Evolutionary conservation across 805 yeast species (phyloP), one percentile per base, ranked within the genome.

Genomic region (Jamesozyma rosinii): DNA sequence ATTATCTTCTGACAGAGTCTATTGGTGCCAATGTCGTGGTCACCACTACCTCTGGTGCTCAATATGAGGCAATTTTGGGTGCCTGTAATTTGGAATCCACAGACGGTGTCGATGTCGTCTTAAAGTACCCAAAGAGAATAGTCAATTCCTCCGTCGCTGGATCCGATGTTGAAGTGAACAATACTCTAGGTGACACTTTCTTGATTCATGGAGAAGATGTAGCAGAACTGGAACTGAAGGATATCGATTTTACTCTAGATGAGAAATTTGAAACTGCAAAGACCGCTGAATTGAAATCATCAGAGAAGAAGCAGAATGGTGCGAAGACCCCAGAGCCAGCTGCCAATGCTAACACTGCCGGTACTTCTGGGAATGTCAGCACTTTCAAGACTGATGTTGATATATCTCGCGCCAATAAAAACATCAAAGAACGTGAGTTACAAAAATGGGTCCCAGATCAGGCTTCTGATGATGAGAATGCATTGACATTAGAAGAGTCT

Each of bases 361-460:
- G 11, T 8, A 24, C 29, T 24, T 8, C 6, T 8, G 11, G 6
- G 6, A 24, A 11, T 24, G 29, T 6, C 6, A 46, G 9, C 21
- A 61, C 63, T 11, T 90, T 90, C 69, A 79, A 76, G 59, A 92
- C 96, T 1, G 98, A 90, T 62, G 66, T 79, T 1, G 97, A 85
- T 58, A 90, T 92, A 42, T 77, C 90, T 4, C 74, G 78, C 5
- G 50, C 64, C n/a, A 47, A 44, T 19, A 50, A 53, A 5, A 54
- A 59, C 17, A 49, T 69, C 29, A 71, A 65, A 47, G 92, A 84
- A 62, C 76, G 95, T 46, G 88, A 81, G 54, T 74, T 92, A 43
- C 78, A 83, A 64, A 74, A 70, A 54, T 90, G 98, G 98, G 76
- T 76, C 18, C 95, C 95, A 4, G 94, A 83, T 41, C 75, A 58